Percentiles rank a stretch among this genome's conserved stretches.
phyloP scores from a whole-genome alignment of 257 asterid genomes.

The Solanum sitiens region DNA sequence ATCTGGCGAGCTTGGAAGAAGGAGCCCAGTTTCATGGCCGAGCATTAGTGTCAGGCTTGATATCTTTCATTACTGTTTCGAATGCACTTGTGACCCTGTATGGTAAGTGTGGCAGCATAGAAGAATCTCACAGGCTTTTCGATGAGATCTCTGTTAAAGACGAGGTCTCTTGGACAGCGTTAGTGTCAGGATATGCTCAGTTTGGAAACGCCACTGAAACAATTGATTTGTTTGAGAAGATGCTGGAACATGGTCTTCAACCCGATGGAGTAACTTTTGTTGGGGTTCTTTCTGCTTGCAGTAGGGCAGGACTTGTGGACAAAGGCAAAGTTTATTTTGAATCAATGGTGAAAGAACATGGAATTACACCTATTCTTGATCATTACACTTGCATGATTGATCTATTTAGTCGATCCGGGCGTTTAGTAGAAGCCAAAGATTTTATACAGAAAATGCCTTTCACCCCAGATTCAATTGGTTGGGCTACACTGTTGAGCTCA shows the following conservation, averaged over 20 bases:
- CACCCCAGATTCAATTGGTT: conserved; percentile 32
- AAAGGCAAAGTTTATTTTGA: conserved; percentile 56
- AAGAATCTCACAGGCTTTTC: conserved; percentile 53
- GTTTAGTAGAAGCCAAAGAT: conserved; percentile 57
- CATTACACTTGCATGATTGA: conserved; percentile 59
- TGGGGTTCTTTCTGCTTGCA: conserved; percentile 82
- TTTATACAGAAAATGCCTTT: conserved; percentile 73
- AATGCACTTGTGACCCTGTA: conserved; percentile 78
- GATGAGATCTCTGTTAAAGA: conserved; percentile 51
- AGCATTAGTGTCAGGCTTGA: conserved; percentile 61
- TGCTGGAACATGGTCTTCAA: conserved; percentile 50
- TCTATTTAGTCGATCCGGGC: conserved; percentile 71
- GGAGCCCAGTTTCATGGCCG: conserved; percentile 82
- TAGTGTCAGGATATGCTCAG: conserved; percentile 77
- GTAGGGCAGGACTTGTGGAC: conserved; percentile 74
- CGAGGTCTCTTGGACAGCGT: conserved; percentile 84
- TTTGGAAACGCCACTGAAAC: conserved; percentile 78
- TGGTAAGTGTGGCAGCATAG: conserved; percentile 76
- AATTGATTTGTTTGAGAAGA: conserved; percentile 54
- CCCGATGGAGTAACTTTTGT: conserved; percentile 79
- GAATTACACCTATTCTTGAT: conserved; percentile 44
- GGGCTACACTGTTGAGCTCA: conserved; percentile 37
- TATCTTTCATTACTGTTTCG: conserved; percentile 57
- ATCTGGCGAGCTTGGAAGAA: conserved; percentile 89
- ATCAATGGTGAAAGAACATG: conserved; percentile 45